Evolutionary conservation across 495 filamentous ascomycete genomes (phyloP), one percentile per base, ranked within the genome.

Genomic region (Terfezia boudieri): DNA sequence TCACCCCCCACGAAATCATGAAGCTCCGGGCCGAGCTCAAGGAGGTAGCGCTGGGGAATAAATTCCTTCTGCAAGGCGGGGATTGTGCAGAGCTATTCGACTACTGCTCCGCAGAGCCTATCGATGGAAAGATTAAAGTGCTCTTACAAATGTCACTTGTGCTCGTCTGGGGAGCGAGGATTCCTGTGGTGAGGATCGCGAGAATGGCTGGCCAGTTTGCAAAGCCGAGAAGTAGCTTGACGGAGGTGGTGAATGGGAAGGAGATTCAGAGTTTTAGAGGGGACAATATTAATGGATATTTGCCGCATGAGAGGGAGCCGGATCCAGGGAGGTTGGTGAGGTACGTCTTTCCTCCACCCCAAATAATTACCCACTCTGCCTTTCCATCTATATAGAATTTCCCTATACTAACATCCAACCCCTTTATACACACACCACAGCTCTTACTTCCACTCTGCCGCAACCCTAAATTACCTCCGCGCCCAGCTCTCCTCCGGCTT

Each of bases 51-150:
- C 72, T 86, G 36, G 90, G 90, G 41, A 86, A 94, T 55, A 85
- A 89, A 11, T 95, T 98, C 65, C 77, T 98, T 10, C 76, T 98
- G 11, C 90, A 98, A 71, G 90, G 90, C 53, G 90, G 87, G 53
- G 90, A 98, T 69, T 98, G 90, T 63, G 90, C 90, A 6, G 90
- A 98, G 71, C 73, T 98, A 7, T 98, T 98, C 62, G 84, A 89
- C 68, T 98, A 98, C 74, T 98, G 90, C 67, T 79, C 86, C 61
- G 80, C 86, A 63, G 72, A 75, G 37, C 83, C 83, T 60, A 94
- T 98, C 59, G 84, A 95, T 64, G 81, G 86, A 35, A 96, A 95
- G 71, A 86, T 95, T 68, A 96, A 96, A 68, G 77, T 96, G 10
- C 74, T 95, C 12, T 73, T 96, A 38, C 89, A 96, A 71, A 95